Evolutionary conservation across 495 filamentous ascomycete species (phyloP).

Genomic region (Podospora pseudopauciseta): DNA sequence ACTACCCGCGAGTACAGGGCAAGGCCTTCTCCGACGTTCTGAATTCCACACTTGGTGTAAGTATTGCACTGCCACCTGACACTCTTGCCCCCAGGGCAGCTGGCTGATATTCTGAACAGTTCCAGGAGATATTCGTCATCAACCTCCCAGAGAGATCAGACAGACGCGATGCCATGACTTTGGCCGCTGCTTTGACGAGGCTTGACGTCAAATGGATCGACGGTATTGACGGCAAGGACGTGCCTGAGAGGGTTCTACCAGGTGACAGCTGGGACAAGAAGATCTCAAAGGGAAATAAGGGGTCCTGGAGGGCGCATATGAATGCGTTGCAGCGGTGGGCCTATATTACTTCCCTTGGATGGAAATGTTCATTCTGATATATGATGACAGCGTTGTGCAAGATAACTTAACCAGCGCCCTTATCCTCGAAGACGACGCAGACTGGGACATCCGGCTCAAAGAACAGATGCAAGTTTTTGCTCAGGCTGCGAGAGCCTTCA

Average conservation of each 20-base stretch:
- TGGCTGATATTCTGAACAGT: slow-evolving; percentile 35
- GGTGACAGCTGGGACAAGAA: slow-evolving; percentile 19
- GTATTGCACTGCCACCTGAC: slow-evolving; percentile 1
- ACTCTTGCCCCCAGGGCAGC: background rate
- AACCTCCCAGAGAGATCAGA: slow-evolving; percentile 59
- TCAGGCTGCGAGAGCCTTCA: slow-evolving; percentile 30
- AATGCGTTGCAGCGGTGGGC: slow-evolving; percentile 37
- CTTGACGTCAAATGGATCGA: slow-evolving; percentile 54
- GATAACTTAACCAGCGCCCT: slow-evolving; percentile 40
- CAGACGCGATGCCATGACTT: slow-evolving; percentile 56
- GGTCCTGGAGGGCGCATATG: slow-evolving; percentile 49
- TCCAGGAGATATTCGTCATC: slow-evolving; percentile 59
- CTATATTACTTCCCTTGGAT: no score
- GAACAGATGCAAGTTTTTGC: slow-evolving; percentile 42
- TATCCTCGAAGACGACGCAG: slow-evolving; percentile 50
- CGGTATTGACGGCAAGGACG: slow-evolving; percentile 44
- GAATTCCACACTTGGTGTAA: slow-evolving; percentile 35
- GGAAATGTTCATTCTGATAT: background rate
- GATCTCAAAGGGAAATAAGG: slow-evolving; percentile 37
- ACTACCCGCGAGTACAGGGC: slow-evolving; percentile 9
- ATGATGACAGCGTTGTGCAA: slow-evolving; percentile 27
- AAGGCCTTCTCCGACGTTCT: slow-evolving; percentile 15
- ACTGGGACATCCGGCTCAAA: slow-evolving; percentile 49
- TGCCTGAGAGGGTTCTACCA: slow-evolving; percentile 36
- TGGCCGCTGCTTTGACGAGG: slow-evolving; percentile 50